Evolutionary conservation across 495 filamentous ascomycete species (phyloP).

Genomic region (Trichoderma gamsii): DNA sequence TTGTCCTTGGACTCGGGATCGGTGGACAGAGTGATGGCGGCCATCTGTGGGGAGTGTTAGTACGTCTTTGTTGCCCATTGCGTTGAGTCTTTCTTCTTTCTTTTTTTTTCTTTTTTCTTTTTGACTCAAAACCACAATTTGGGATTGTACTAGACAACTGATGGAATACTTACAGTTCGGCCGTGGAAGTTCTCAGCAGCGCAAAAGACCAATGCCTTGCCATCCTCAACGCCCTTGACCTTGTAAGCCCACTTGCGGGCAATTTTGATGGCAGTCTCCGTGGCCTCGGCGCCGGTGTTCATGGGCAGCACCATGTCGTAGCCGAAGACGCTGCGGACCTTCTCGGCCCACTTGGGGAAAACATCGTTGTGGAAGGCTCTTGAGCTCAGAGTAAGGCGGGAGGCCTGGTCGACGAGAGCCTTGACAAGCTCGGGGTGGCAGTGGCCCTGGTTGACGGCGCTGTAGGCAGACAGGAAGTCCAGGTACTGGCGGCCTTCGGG

Average conservation of each 20-base stretch:
- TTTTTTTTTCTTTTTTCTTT: no score
- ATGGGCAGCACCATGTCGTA: conserved; percentile 99
- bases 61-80: background rate
- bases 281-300: conserved; percentile 99
- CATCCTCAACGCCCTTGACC: conserved; percentile 80
- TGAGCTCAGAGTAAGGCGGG: conserved; percentile 84
- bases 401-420: conserved; percentile 84
- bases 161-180: conserved; percentile 61
- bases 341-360: conserved; percentile 92
- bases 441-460: conserved; percentile 96
- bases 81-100: background rate
- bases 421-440: conserved; percentile 94
- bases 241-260: conserved; percentile 99
- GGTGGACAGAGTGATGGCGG: conserved; percentile 86
- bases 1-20: conserved; percentile 94
- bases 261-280: conserved; percentile 96
- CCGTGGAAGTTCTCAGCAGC: conserved; percentile 95
- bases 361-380: conserved; percentile 99
- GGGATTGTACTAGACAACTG: conserved; percentile 21
- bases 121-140: no score
- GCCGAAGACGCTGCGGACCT: conserved; percentile 76
- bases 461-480: conserved; percentile 97
- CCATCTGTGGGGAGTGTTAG: conserved; percentile 56
- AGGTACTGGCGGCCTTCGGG: conserved; percentile 95
- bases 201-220: conserved; percentile 77